These are phyloP conservation scores for Amanita exitialis DNA, from an alignment of 768 basidiomycete genomes.

Conservation along the genomic window DNA sequence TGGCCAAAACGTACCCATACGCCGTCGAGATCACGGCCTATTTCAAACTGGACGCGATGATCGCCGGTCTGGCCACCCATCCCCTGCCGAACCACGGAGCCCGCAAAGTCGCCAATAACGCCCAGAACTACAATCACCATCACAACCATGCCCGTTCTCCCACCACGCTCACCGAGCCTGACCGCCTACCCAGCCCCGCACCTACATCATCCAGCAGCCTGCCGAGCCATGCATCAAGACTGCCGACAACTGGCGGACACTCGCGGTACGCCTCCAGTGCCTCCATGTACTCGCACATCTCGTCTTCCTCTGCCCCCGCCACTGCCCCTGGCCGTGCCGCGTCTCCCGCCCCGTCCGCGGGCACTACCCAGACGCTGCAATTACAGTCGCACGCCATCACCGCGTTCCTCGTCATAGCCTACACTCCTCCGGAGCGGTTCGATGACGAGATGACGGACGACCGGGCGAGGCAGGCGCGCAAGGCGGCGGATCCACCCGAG, in stretches of 20 bases:
- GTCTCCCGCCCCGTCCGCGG: not conserved
- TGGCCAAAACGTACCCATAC: constrained; percentile 44
- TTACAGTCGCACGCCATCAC: constrained; percentile 28
- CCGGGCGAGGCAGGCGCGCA: constrained; percentile 65
- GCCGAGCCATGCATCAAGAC: constrained; percentile 7
- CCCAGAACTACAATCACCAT: not conserved
- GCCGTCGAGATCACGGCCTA: constrained; percentile 85
- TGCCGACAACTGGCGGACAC: not conserved
- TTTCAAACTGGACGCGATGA: constrained; percentile 92
- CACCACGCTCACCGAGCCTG: constrained; percentile 10
- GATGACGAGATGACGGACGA: constrained; percentile 67
- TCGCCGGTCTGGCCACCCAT: constrained; percentile 83
- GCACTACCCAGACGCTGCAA: not conserved
- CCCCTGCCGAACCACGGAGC: constrained; percentile 21
- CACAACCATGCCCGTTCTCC: not conserved
- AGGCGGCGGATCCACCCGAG: constrained; percentile 87
- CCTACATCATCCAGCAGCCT: constrained; percentile 10
- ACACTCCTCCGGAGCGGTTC: constrained; percentile 69
- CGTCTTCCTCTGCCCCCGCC: not conserved
- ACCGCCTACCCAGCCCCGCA: constrained; percentile 7
- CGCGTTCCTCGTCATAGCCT: constrained; percentile 83
- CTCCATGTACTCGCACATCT: not conserved
- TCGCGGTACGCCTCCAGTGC: not conserved
- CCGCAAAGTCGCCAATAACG: not conserved
- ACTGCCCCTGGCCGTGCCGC: not conserved